These are phyloP conservation scores for Saccharomycopsis sp. DNA, from an alignment of 805 yeast genomes.

Conservation along the genomic window DNA sequence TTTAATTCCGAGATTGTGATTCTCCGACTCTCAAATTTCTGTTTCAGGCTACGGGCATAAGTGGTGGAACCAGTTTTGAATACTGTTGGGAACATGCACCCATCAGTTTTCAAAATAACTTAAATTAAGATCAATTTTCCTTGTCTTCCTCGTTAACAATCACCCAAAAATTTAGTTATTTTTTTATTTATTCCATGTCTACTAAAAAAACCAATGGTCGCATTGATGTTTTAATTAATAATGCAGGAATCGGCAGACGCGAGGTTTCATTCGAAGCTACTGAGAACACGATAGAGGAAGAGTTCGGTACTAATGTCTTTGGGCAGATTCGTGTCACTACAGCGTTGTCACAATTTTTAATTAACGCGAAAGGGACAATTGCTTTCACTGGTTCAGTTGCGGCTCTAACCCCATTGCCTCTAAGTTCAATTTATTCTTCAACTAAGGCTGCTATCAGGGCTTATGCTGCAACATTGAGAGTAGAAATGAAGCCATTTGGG, in stretches of 20 bases:
- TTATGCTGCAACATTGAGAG: constrained; percentile 53
- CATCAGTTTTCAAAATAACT: too few relatives aligned
- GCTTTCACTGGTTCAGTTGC: constrained; percentile 70
- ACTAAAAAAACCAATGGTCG: constrained; percentile 29
- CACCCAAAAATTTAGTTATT: too few relatives aligned
- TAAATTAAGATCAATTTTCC: too few relatives aligned
- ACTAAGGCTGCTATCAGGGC: constrained; percentile 71
- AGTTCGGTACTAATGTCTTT: constrained; percentile 58
- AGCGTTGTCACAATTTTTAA: constrained; percentile 47
- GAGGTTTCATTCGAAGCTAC: constrained; percentile 61
- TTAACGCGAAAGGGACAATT: constrained; percentile 60
- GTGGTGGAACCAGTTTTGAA: too few relatives aligned
- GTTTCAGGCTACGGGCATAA: too few relatives aligned
- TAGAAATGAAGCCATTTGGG: constrained; percentile 65
- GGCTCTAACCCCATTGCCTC: constrained; percentile 62
- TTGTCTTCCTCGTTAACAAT: too few relatives aligned
- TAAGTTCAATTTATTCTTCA: constrained; percentile 57
- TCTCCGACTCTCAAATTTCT: too few relatives aligned
- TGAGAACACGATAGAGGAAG: constrained; percentile 43
- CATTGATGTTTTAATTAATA: constrained; percentile 53
- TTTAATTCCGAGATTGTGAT: too few relatives aligned
- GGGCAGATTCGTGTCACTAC: constrained; percentile 61
- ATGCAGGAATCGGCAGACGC: constrained; percentile 75
- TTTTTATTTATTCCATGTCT: too few relatives aligned
- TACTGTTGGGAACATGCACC: too few relatives aligned